Evolutionary conservation across 257 asterid species (phyloP).

Genomic region (Solanum virginianum): DNA sequence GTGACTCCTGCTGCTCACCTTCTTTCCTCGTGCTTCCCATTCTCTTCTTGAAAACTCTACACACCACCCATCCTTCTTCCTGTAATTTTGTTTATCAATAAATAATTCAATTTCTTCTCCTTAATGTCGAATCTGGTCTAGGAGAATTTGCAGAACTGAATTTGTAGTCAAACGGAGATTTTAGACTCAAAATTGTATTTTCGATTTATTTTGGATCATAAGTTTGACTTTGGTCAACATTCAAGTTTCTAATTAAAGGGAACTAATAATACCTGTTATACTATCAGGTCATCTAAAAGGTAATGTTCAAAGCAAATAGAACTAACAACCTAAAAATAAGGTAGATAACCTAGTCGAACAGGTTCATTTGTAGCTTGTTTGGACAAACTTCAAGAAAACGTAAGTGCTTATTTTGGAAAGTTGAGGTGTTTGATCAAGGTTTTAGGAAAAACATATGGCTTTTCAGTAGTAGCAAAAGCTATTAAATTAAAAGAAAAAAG

Average conservation of each 20-base stretch:
- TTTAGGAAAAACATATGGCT: not conserved
- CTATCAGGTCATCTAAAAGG: not conserved
- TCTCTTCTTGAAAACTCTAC: constrained; percentile 76
- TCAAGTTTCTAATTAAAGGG: too few relatives aligned
- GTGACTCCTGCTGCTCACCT: constrained; percentile 59
- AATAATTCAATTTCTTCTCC: not conserved
- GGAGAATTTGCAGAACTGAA: too few relatives aligned
- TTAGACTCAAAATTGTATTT: too few relatives aligned
- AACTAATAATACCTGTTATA: not conserved
- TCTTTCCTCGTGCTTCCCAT: constrained; percentile 33
- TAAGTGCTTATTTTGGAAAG: not conserved
- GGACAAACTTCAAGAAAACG: accelerated
- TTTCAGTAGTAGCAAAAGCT: not conserved
- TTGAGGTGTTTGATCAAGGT: accelerated
- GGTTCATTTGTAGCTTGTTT: not conserved
- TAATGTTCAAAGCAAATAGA: not conserved
- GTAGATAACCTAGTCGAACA: not conserved
- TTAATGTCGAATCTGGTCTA: too few relatives aligned
- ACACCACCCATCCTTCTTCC: constrained; percentile 99
- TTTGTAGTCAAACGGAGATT: too few relatives aligned
- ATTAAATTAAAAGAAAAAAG: not conserved
- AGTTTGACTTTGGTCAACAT: too few relatives aligned
- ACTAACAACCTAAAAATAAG: not conserved
- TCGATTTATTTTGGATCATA: too few relatives aligned
- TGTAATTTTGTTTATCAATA: constrained; percentile 18